A percentile compares a stretch with the other conserved stretches of the same genome.
phyloP scores from a whole-genome alignment of 805 yeast genomes.

The Yarrowia porcina region DNA sequence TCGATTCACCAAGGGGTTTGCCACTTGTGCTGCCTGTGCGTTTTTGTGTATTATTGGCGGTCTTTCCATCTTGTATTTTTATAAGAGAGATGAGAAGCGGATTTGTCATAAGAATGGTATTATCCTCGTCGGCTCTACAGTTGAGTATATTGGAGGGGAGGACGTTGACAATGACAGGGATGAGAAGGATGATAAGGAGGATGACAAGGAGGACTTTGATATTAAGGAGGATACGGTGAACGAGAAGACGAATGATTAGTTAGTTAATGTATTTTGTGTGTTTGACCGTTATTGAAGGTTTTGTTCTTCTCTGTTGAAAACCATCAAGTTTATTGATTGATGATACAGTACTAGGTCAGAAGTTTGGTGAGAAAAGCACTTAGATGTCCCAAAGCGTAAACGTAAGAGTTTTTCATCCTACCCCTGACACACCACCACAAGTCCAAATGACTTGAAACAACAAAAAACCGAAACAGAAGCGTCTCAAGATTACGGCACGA shows the following conservation, averaged over 20 bases:
- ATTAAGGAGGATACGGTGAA: neutral
- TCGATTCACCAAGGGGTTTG: conserved; percentile 33
- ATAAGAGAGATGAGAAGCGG: conserved; percentile 51
- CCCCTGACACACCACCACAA: too few species aligned
- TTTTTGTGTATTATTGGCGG: conserved; percentile 25
- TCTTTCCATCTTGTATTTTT: conserved; percentile 49
- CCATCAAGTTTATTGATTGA: too few species aligned
- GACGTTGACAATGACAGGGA: neutral
- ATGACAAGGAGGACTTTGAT: neutral
- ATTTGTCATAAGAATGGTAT: conserved; percentile 50
- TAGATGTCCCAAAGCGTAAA: too few species aligned
- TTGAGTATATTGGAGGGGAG: conserved; percentile 3
- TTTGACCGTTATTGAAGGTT: too few species aligned
- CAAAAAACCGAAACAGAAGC: too few species aligned
- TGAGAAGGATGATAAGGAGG: neutral
- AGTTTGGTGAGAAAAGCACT: too few species aligned
- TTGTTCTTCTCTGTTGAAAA: too few species aligned
- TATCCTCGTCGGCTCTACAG: conserved; percentile 33
- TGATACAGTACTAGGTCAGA: too few species aligned
- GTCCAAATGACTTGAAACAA: too few species aligned
- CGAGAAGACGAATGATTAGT: neutral
- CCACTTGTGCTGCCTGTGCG: conserved; percentile 29
- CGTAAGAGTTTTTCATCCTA: too few species aligned
- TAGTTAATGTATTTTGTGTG: too few species aligned
- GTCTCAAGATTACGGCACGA: too few species aligned